phyloP scores from a whole-genome alignment of 148 eudicot genomes.

The Rhododendron kiyosumense region DNA sequence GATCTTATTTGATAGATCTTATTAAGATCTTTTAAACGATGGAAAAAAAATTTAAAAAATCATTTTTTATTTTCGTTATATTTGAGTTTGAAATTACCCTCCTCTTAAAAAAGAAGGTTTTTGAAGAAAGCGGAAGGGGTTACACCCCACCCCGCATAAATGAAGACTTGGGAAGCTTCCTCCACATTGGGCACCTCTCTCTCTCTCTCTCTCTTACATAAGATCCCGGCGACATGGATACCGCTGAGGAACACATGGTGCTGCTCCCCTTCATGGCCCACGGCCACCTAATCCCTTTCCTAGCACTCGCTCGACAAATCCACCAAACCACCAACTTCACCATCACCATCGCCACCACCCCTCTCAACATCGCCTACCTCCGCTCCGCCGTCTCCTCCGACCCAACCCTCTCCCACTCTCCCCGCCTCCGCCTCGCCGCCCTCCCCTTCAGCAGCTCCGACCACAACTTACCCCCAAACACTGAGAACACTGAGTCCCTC shows the following conservation, averaged over 20 bases:
- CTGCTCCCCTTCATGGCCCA: slow-evolving; percentile 64
- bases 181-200: too few relatives aligned
- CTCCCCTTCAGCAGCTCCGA: slow-evolving; percentile 40
- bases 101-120: too few relatives aligned
- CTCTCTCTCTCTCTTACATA: neutral
- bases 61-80: too few relatives aligned
- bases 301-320: slow-evolving; percentile 44
- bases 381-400: slow-evolving; percentile 14
- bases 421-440: slow-evolving; percentile 17
- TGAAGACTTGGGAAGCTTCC: too few relatives aligned
- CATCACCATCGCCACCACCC: slow-evolving; percentile 51
- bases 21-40: too few relatives aligned
- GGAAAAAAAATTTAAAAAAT: too few relatives aligned
- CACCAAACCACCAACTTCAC: slow-evolving; percentile 23
- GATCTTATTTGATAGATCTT: too few relatives aligned
- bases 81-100: too few relatives aligned
- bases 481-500: slow-evolving; percentile 45
- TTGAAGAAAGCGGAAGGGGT: too few relatives aligned
- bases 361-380: slow-evolving; percentile 34
- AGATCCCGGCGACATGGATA: neutral
- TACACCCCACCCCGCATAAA: too few relatives aligned
- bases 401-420: neutral
- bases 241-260: slow-evolving; percentile 30
- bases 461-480: slow-evolving; percentile 43
- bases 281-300: slow-evolving; percentile 63